Evolutionary conservation across 2,329 filamentous ascomycete species (phyloP), one percentile per base, ranked within the genome.

Genomic region (Endoconidiophora laricicola): DNA sequence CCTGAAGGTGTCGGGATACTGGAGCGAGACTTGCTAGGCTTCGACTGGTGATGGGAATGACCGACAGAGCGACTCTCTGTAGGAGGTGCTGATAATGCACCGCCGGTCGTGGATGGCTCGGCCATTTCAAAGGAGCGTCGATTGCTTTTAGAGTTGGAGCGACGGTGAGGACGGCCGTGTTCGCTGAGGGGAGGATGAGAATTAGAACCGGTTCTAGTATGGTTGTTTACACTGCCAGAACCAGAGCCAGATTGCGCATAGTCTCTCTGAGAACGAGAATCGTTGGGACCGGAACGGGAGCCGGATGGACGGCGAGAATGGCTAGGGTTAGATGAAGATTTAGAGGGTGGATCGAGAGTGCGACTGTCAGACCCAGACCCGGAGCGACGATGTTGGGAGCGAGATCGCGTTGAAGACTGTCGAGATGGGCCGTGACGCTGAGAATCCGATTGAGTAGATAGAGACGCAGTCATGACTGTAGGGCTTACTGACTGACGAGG

Each of bases 1-100:
- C 91, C 91, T 10, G 88, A 87, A 44, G 83, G 80, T 2, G 88
- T 87, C 47, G 84, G 85, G 61, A 98, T 94, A 39, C 85, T 90
- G 10, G 90, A 95, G 59, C 78, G 72, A 49, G 76, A 73, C 57
- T 73, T 73, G 53, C 71, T 68, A 57, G 71, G 71, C 58, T 73
- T 72, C 5, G 53, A 46, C 24, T 50, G 53, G 37, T 50, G 55
- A 37, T 42, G 41, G 14, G 52, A 51, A 29, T 50, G 37, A 22
- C 51, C 41, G 6, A 38, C 47, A 23, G 48, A 50, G 12, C 52
- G 52, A 36, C 23, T 24, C 12, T 53, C 52, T 14, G 43, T 23
- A 20, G 38, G 16, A 38, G 48, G 14, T 7, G 48, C 23, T 22
- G 39, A 48, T 5, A 44, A 24, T 29, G 44, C 29, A 29, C 44